A percentile compares a stretch with the other conserved stretches of the same genome.
These are phyloP conservation scores for Schwanniomyces occidentalis DNA, from an alignment of 805 yeast species.

Conservation along the genomic window DNA sequence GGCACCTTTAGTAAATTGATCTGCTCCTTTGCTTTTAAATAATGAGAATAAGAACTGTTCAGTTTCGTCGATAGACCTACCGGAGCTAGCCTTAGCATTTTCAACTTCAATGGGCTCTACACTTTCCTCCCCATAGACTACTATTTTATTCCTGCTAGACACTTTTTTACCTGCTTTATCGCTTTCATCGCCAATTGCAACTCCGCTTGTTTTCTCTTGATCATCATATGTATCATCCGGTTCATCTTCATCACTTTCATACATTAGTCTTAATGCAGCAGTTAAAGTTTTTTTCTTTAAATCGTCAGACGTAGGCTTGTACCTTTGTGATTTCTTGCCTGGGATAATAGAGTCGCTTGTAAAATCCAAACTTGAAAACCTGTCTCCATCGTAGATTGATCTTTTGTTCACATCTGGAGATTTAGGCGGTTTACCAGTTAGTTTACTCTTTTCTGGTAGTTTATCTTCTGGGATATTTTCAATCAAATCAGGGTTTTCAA, in stretches of 20 bases:
- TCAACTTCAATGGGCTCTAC: no score
- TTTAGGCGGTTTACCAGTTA: no score
- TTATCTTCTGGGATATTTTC: constrained; percentile 23
- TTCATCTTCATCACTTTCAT: constrained; percentile 81
- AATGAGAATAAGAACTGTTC: constrained; percentile 60
- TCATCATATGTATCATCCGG: constrained; percentile 74
- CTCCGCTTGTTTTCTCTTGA: constrained; percentile 43
- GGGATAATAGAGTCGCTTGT: constrained; percentile 23
- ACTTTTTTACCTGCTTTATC: background rate
- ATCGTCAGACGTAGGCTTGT: constrained; percentile 30
- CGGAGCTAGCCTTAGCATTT: background rate
- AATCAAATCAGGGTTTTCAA: constrained; percentile 59
- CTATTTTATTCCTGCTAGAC: constrained; percentile 6
- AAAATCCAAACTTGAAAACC: constrained; percentile 27
- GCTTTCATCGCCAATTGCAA: constrained; percentile 14
- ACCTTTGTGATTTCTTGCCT: constrained; percentile 32
- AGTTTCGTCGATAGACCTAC: constrained; percentile 34
- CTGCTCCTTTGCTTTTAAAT: constrained; percentile 49
- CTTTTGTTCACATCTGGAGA: no score
- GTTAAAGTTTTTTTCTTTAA: constrained; percentile 57
- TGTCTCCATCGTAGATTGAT: constrained; percentile 30
- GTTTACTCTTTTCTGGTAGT: constrained; percentile 2
- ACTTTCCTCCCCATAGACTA: constrained; percentile 12
- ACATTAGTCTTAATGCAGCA: constrained; percentile 61
- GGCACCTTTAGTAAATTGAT: constrained; percentile 37